Evolutionary conservation across 345 rosid genomes (phyloP), one percentile per base, ranked within the genome.

Genomic region (Moricandia arvensis): DNA sequence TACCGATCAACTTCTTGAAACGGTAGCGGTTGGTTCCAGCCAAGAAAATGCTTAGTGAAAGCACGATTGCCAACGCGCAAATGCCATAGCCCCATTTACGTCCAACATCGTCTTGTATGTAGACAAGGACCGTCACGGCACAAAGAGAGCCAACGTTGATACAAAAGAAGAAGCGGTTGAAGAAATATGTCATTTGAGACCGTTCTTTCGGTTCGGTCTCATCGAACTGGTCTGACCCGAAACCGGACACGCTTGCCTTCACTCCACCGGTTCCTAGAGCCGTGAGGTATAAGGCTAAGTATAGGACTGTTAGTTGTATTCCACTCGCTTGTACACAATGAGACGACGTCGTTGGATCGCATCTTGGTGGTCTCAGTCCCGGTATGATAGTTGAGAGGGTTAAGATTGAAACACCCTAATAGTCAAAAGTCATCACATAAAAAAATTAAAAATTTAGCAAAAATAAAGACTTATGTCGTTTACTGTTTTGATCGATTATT

Each of bases 231-330:
- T 95, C 99, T 0, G 99, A 95, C 0, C 96, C 97, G 27, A 95
- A 95, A 3, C 99, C 99, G 0, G 99, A 95, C 2, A 95, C 97
- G 63, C 99, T 95, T 16, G 99, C 91, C 78, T 95, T 95, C 47
- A 95, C 85, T 0, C 99, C 97, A 1, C 99, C 99, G 1, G 97
- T 95, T 53, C 99, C 99, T 0, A 91, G 87, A 21, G 99, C 99
- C 1, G 90, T 83, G 3, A 91, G 74, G 83, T 95, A 95, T 33
- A 95, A 85, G n/a, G 97, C 97, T 55, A 84, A 21, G 74, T 92
- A 89, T 45, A 95, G 87, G 35, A 87, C 85, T 7, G 13, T 73
- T 6, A 95, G 87, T 78, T 95, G 97, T 8, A 57, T 78, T 41
- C 82, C 83, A 62, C 71, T 82, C 17, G 99, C 97, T 21, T 83